Evolutionary conservation across 805 yeast species (phyloP), one percentile per base, ranked within the genome.

Genomic region (Cephaloascus fragrans): DNA sequence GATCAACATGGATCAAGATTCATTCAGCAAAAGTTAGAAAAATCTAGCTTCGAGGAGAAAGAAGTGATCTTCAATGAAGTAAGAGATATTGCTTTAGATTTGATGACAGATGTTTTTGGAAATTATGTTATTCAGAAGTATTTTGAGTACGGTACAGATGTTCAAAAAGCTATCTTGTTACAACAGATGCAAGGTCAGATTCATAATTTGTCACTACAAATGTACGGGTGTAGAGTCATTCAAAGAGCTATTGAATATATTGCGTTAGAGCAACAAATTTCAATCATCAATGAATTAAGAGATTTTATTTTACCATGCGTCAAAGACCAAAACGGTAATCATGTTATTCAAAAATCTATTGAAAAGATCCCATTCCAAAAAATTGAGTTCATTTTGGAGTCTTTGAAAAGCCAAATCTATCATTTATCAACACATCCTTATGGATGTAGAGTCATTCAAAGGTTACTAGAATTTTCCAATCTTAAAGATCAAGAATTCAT

Each of bases 1-100:
- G 98, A 93, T 61, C 99, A 93, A 61, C 94, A 88, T 56, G 99
- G 99, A 3, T 89, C 97, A 3, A 71, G 99, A 46, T 93, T 90
- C 52, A 90, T 93, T 46, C 99, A 93, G 62, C 95, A 89, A 50
- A 82, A 83, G 51, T 66, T 90, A 36, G 82, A 79, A 12, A 59
- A 57, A 5, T 80, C 94, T 0, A 46, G 71, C 6, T 80, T 75
- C 18, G 90, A 86, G 50, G 78, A 71, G 39, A 83, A 81, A 50
- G 94, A 83, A 50, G 77, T 74, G 15, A 75, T 93, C 16, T 89
- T 90, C 63, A 80, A 80, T 45, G 97, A 89, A 59, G 79, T 93
- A 29, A 67, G 88, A 50, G 80, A 77, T 18, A 74, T 77, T 44
- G 73, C 89, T 3, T 68, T 80, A 40, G 88, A 82, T 40, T 66